Evolutionary conservation across 148 eudicot species (phyloP), one percentile per base, ranked within the genome.

Genomic region (Nyssa sinensis): DNA sequence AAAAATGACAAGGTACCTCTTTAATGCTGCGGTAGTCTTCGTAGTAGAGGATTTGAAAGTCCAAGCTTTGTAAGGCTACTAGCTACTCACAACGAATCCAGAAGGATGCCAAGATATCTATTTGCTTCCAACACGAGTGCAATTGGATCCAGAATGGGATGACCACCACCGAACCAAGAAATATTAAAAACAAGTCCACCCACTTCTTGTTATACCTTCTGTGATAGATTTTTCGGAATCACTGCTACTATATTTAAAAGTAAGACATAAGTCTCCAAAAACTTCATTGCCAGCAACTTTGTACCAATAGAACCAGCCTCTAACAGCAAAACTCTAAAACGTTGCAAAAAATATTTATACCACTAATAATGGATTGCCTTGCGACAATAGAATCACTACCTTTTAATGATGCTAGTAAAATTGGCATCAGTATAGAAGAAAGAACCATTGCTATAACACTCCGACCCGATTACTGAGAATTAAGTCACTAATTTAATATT

Each of bases 211-310:
- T 64, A 73, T 89, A 91, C 94, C 94, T 87, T 89, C 93, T 37
- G 83, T 59, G 53, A 49, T 25, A 66, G 67, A 75, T 49, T 78
- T 83, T 64, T 85, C 86, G 60, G 80, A 82, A 69, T 85, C 87
- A 70, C 57, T 83, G 67, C 83, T 51, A 66, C 84, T 88, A 55
- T 86, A 83, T 2, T 88, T 73, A 90, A 88, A 77, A 84, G 77
- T 78, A 94, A 84, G 61, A 94, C 69, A 76, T 63, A 87, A 17
- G 77, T 86, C 86, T 94, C 98, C 82, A 90, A 70, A 79, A 90
- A 94, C 74, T 94, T 92, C 77, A 94, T 64, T 24, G 89, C 97
- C 82, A 88, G 71, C 78, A 94, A 79, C 87, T 87, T 90, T 41
- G 82, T 87, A 68, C 86, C 88, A 65, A 81, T 74, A 74, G 93